Percentiles rank a stretch among this genome's conserved stretches.
Conservation (phyloP, 2,329 filamentous ascomycete genomes). For the Macrophomina tecta region DNA sequence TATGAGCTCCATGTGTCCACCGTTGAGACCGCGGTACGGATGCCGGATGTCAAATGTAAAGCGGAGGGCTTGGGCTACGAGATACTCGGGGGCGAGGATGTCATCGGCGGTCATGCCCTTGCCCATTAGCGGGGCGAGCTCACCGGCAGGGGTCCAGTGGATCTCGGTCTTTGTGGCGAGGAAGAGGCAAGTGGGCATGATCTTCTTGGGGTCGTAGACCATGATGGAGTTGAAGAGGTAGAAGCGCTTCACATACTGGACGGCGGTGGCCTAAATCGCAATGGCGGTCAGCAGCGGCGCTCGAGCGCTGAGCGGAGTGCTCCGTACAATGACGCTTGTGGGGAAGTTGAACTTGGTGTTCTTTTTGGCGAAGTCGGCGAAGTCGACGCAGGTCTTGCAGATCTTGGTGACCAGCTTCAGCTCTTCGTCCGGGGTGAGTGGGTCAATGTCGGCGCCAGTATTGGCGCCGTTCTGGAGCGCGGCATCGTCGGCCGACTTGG, state of each 20-base stretch:
- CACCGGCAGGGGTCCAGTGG: conserved; percentile 70
- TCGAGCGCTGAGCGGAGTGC: background rate
- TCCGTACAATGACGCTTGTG: conserved; percentile 22
- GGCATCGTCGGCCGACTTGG: conserved; percentile 47
- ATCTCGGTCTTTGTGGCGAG: conserved; percentile 94
- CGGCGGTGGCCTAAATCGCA: conserved; percentile 69
- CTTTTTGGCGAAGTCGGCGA: conserved; percentile 31
- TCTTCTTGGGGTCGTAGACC: conserved; percentile 90
- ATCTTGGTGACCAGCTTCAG: conserved; percentile 81
- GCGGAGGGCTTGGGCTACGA: conserved; percentile 87
- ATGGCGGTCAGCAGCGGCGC: conserved; percentile 40
- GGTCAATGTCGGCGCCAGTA: conserved; percentile 59
- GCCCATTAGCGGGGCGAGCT: conserved; percentile 71
- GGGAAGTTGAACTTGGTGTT: conserved; percentile 23
- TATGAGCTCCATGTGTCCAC: conserved; percentile 81
- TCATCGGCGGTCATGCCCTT: conserved; percentile 72
- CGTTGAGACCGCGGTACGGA: conserved; percentile 86
- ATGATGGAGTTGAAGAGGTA: conserved; percentile 95
- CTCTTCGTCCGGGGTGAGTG: conserved; percentile 84
- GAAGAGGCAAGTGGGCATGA: conserved; percentile 89
- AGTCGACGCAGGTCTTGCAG: conserved; percentile 64
- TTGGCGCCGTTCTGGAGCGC: conserved; percentile 27
- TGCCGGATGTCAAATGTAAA: conserved; percentile 95
- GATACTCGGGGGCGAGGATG: conserved; percentile 88
- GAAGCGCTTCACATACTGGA: conserved; percentile 90